phyloP scores from a whole-genome alignment of 2,329 filamentous ascomycete species.

The Juglanconis juglandina region DNA sequence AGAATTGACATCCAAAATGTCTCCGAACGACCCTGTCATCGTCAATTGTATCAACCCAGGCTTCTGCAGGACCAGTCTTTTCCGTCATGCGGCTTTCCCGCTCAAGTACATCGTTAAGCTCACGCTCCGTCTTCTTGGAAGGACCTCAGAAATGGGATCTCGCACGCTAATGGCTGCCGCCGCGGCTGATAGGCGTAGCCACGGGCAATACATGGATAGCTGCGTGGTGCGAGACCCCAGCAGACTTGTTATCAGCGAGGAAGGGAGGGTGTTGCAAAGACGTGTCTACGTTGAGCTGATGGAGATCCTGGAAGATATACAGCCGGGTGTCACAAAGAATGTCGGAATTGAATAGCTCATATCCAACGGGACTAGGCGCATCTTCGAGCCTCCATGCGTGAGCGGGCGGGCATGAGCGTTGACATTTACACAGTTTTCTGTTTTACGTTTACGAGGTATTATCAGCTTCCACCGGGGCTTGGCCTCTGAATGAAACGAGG shows the following conservation, averaged over 20 bases:
- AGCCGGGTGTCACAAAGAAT: constrained; percentile 34
- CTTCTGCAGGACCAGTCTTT: constrained; percentile 38
- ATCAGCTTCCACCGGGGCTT: background rate
- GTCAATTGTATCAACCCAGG: constrained; percentile 39
- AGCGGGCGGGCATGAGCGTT: no score
- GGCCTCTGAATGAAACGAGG: background rate
- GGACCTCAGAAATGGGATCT: constrained; percentile 36
- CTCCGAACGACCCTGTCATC: constrained; percentile 24
- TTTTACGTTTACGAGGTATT: background rate
- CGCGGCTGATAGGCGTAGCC: constrained; percentile 32
- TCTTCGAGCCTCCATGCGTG: background rate
- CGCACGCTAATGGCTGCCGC: constrained; percentile 37
- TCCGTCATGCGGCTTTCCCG: constrained; percentile 22
- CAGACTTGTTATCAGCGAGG: constrained; percentile 31
- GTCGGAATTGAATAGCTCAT: constrained; percentile 13
- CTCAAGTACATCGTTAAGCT: background rate
- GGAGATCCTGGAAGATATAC: constrained; percentile 39
- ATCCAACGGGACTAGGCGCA: background rate
- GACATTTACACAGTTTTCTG: no score
- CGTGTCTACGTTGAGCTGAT: constrained; percentile 42
- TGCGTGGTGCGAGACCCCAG: constrained; percentile 27
- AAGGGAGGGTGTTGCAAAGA: constrained; percentile 33
- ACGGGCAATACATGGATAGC: constrained; percentile 39
- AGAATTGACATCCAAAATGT: constrained; percentile 31
- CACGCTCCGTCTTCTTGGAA: constrained; percentile 25